These are phyloP conservation scores for Helenozyma baotianmanensis DNA, from an alignment of 805 yeast species.

Conservation along the genomic window DNA sequence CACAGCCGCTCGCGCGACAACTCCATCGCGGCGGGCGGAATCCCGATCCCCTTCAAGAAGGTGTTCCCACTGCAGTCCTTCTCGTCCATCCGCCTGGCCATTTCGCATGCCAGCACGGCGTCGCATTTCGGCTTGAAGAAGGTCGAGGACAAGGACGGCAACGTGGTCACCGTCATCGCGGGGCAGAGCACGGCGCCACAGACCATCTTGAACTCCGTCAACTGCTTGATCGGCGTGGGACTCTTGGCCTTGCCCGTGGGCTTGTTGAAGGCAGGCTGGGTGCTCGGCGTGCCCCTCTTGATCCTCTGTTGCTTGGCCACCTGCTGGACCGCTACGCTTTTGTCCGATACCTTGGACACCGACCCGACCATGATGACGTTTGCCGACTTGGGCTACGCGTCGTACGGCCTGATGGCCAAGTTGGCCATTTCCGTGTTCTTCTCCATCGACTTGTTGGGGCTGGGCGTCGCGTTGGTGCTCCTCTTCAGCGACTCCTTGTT, in stretches of 20 bases:
- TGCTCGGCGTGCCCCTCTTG: slow-evolving; percentile 58
- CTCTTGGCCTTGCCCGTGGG: slow-evolving; percentile 65
- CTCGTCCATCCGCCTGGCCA: slow-evolving; percentile 36
- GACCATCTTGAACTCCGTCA: slow-evolving; percentile 62
- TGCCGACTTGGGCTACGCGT: slow-evolving; percentile 26
- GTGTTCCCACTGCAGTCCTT: slow-evolving; percentile 39
- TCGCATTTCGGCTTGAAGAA: slow-evolving; percentile 54
- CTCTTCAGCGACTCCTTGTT: slow-evolving; percentile 81
- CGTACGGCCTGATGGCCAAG: slow-evolving; percentile 53
- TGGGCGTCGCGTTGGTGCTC: slow-evolving; percentile 76
- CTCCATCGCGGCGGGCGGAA: slow-evolving; percentile 15
- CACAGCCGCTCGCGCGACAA: slow-evolving; percentile 25
- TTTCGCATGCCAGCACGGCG: slow-evolving; percentile 35
- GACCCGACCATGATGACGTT: slow-evolving; percentile 27
- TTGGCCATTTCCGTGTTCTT: slow-evolving; percentile 68
- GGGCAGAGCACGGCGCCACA: slow-evolving; percentile 80
- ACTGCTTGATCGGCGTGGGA: slow-evolving; percentile 66
- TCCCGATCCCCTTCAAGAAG: slow-evolving; percentile 25
- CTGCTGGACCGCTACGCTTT: slow-evolving; percentile 68
- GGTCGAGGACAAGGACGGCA: slow-evolving; percentile 69
- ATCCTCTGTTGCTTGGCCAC: slow-evolving; percentile 62
- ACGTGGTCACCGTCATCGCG: slow-evolving; percentile 62
- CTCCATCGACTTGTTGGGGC: slow-evolving; percentile 72
- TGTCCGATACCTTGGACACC: slow-evolving; percentile 29
- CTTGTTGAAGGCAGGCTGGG: slow-evolving; percentile 59